These are phyloP conservation scores for Phytophthora multivora DNA, from an alignment of 352 stramenopile species.

Conservation along the genomic window DNA sequence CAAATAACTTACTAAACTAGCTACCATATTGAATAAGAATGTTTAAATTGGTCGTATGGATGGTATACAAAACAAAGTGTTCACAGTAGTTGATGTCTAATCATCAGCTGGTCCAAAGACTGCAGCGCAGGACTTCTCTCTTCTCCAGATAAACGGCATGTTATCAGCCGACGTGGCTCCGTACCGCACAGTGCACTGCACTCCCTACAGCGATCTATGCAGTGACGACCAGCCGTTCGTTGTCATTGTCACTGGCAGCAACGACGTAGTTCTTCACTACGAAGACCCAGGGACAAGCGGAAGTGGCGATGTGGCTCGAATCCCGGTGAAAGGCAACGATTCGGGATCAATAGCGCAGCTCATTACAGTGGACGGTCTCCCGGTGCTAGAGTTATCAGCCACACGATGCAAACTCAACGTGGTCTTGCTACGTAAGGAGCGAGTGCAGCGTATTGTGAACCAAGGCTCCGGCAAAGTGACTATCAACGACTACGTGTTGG, in stretches of 20 bases:
- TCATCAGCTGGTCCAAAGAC: neutral
- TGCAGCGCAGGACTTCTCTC: neutral
- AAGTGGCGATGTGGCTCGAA: constrained; percentile 21
- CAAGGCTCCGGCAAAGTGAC: constrained; percentile 23
- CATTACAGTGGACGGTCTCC: constrained; percentile 16
- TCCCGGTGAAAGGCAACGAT: neutral
- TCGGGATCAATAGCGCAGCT: constrained; percentile 1
- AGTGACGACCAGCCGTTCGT: constrained; percentile 13
- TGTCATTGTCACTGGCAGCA: constrained; percentile 27
- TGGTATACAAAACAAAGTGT: neutral
- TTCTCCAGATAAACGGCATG: constrained; percentile 8
- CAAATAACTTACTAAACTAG: too few species aligned
- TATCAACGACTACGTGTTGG: constrained; percentile 16
- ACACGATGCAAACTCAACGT: constrained; percentile 14
- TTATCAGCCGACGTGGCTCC: constrained; percentile 4
- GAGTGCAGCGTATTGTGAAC: constrained; percentile 16
- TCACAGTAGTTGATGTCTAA: constrained; percentile 7
- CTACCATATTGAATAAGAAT: too few species aligned
- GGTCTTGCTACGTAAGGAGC: constrained; percentile 21
- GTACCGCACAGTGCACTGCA: constrained; percentile 27
- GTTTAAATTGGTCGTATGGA: too few species aligned
- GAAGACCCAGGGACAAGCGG: neutral
- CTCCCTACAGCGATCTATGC: constrained; percentile 4
- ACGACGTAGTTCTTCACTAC: constrained; percentile 26
- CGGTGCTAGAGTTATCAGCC: constrained; percentile 20